A percentile compares a stretch with the other conserved stretches of the same genome.
Conservation (phyloP, 2,329 filamentous ascomycete species). For the Ophiosphaerella narmari region DNA sequence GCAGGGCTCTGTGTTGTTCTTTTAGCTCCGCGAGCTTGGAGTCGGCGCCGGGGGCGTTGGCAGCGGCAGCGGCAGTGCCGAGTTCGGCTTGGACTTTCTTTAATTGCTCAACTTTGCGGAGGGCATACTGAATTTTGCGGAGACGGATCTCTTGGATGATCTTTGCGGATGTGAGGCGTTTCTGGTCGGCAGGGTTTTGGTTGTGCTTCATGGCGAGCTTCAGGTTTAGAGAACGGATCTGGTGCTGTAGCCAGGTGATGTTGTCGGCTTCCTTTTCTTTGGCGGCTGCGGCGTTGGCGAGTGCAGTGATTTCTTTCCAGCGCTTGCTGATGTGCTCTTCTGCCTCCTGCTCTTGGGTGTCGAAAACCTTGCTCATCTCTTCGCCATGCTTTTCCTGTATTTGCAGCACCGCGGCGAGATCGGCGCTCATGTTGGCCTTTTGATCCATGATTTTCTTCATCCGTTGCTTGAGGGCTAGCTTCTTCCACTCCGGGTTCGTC, state of each 20-base stretch:
- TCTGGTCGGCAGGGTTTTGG: slow-evolving; percentile 31
- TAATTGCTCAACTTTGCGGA: slow-evolving; percentile 29
- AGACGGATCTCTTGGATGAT: slow-evolving; percentile 29
- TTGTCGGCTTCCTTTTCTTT: slow-evolving; percentile 22
- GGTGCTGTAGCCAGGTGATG: slow-evolving; percentile 31
- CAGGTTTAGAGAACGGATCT: slow-evolving; percentile 25
- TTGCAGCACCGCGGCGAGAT: slow-evolving; percentile 60
- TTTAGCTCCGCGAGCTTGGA: slow-evolving; percentile 20
- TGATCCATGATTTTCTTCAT: slow-evolving; percentile 65
- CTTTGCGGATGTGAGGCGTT: slow-evolving; percentile 26
- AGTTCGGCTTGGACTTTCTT: slow-evolving; percentile 23
- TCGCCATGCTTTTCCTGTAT: slow-evolving; percentile 51
- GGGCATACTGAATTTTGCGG: slow-evolving; percentile 26
- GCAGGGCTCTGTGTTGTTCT: slow-evolving; percentile 9
- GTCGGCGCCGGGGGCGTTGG: slow-evolving; percentile 26
- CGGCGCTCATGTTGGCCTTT: slow-evolving; percentile 65
- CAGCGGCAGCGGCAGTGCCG: slow-evolving; percentile 16
- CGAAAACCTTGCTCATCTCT: slow-evolving; percentile 18
- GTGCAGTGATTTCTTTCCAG: slow-evolving; percentile 29
- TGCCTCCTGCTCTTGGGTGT: slow-evolving; percentile 21
- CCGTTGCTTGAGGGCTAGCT: slow-evolving; percentile 54
- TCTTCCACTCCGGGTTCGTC: slow-evolving; percentile 47
- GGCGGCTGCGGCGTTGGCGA: slow-evolving; percentile 21
- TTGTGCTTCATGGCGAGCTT: slow-evolving; percentile 34
- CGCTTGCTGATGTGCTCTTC: slow-evolving; percentile 22